Conservation (phyloP, 306 rosid genomes). For the Carpinus viminea region DNA sequence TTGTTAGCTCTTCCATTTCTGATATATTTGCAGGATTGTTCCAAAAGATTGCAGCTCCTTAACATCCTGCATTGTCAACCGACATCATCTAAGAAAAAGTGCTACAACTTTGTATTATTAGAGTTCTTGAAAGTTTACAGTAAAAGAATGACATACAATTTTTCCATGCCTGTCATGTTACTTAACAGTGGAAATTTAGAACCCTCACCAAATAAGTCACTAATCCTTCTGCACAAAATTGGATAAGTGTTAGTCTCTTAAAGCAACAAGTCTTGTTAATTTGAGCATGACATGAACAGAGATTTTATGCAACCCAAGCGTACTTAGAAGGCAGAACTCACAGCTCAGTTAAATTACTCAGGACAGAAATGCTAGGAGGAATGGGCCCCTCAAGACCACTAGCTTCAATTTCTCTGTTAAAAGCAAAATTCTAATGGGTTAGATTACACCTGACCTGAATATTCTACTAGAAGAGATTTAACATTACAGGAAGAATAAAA, state of each 20-base stretch:
- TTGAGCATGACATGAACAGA: background rate
- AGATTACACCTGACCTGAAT: background rate
- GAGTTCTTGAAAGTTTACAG: background rate
- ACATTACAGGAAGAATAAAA: background rate
- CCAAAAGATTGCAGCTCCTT: slow-evolving; percentile 33
- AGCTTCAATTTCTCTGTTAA: slow-evolving; percentile 36
- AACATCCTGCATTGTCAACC: slow-evolving; percentile 23
- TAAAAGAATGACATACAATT: slow-evolving; percentile 20
- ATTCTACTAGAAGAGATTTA: background rate
- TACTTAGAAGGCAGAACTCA: slow-evolving; percentile 18
- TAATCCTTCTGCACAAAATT: slow-evolving; percentile 31
- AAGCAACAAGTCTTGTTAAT: background rate
- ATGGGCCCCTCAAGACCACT: slow-evolving; percentile 37
- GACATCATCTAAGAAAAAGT: background rate
- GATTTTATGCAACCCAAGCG: background rate
- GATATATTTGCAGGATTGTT: slow-evolving; percentile 17
- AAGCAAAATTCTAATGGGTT: background rate
- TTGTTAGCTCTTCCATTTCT: background rate
- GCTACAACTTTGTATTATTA: background rate
- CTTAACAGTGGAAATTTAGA: slow-evolving; percentile 17
- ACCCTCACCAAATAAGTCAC: slow-evolving; percentile 23
- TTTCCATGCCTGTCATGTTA: slow-evolving; percentile 9
- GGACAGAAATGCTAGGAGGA: slow-evolving; percentile 29
- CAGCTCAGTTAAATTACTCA: slow-evolving; percentile 23
- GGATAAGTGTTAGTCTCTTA: background rate